Conservation (phyloP, 164 flowering plant species). For the Houttuynia cordata region DNA sequence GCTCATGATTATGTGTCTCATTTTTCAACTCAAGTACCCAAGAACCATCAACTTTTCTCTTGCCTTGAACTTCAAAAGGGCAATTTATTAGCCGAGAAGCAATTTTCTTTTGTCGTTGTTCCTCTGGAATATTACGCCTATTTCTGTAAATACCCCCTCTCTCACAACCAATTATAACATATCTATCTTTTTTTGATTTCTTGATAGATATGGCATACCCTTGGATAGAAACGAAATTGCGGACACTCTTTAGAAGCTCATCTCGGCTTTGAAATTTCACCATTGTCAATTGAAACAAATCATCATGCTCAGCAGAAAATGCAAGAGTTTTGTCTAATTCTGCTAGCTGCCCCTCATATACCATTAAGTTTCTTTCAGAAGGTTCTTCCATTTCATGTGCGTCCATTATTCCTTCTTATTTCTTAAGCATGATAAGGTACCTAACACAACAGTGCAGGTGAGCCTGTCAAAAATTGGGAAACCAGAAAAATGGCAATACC, state of each 20-base stretch:
- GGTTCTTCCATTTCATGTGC: background rate
- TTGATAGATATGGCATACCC: conserved; percentile 43
- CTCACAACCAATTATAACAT: conserved; percentile 37
- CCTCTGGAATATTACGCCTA: conserved; percentile 21
- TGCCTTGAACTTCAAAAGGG: conserved; percentile 38
- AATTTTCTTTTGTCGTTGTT: conserved; percentile 19
- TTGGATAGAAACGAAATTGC: conserved; percentile 25
- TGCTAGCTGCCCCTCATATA: background rate
- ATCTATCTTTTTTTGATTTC: conserved; percentile 33
- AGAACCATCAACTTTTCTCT: conserved; percentile 26
- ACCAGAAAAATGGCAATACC: no score
- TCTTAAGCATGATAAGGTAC: background rate
- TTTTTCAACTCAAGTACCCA: conserved; percentile 35
- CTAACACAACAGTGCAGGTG: no score
- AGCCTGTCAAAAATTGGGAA: no score
- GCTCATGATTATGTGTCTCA: conserved; percentile 39
- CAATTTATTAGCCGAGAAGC: conserved; percentile 42
- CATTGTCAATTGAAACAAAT: background rate
- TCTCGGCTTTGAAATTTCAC: background rate
- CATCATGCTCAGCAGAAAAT: background rate
- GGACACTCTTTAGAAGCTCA: conserved; percentile 21
- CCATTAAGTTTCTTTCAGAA: background rate
- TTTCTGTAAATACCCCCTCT: conserved; percentile 34
- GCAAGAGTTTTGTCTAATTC: background rate
- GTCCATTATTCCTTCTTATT: background rate